Conservation (phyloP, 2,329 filamentous ascomycete species). For the Sporothrix pseudoabietina region DNA sequence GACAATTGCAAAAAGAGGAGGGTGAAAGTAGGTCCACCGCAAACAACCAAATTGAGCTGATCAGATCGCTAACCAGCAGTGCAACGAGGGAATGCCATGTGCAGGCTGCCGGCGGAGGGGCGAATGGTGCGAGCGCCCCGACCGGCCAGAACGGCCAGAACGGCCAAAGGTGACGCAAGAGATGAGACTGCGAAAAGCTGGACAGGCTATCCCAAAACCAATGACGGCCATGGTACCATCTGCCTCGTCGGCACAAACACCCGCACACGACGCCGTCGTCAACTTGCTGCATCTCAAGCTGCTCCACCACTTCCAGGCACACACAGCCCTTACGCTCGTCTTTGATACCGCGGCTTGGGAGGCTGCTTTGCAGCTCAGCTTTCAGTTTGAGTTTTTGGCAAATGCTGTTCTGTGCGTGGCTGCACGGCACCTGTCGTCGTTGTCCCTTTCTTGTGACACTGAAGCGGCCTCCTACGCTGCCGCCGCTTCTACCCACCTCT, state of each 20-base stretch:
- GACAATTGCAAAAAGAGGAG: slow-evolving; percentile 37
- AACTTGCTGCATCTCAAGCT: slow-evolving; percentile 35
- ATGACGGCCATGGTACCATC: background rate
- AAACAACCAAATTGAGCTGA: background rate
- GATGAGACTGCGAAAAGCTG: background rate
- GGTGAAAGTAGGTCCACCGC: slow-evolving; percentile 34
- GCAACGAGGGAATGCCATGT: slow-evolving; percentile 35
- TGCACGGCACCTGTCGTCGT: slow-evolving; percentile 35
- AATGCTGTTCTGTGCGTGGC: slow-evolving; percentile 35
- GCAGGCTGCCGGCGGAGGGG: slow-evolving; percentile 34
- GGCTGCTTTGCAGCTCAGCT: slow-evolving; percentile 34
- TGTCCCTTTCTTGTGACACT: background rate
- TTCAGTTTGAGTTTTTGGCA: slow-evolving; percentile 37
- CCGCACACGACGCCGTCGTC: slow-evolving; percentile 21
- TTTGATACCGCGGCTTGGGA: slow-evolving; percentile 33
- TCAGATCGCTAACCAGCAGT: slow-evolving; percentile 29
- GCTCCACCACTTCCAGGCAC: slow-evolving; percentile 36
- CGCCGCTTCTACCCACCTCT: slow-evolving; percentile 33
- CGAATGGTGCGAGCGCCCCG: slow-evolving; percentile 33
- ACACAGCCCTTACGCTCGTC: slow-evolving; percentile 35
- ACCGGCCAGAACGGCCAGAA: background rate
- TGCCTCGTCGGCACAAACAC: background rate
- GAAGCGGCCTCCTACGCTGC: slow-evolving; percentile 25
- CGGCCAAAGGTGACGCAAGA: background rate
- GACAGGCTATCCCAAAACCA: background rate